Evolutionary conservation across 129 eudicot species (phyloP).

Genomic region (Chrysanthemum makinoi): DNA sequence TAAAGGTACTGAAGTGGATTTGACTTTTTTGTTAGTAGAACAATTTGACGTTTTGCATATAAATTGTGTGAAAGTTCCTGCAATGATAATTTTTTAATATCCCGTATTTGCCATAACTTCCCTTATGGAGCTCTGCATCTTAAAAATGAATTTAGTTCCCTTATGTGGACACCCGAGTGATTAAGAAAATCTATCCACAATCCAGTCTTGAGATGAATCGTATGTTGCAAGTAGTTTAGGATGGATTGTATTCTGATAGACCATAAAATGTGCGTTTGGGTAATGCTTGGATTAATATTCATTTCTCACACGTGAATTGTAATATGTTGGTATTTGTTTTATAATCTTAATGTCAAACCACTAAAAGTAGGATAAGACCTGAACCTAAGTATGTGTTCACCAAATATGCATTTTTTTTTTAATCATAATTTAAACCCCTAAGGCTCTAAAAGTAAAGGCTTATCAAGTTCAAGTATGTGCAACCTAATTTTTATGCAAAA

Average conservation of each 20-base stretch:
- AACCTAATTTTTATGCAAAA: background rate
- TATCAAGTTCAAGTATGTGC: background rate
- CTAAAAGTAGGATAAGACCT: too few relatives aligned
- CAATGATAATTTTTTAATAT: background rate
- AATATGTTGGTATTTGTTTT: background rate
- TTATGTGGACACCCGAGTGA: background rate
- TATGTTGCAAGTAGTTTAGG: background rate
- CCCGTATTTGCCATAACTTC: conserved; percentile 7
- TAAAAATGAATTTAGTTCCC: background rate
- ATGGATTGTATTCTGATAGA: background rate
- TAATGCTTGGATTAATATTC: background rate
- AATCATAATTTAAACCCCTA: too few relatives aligned
- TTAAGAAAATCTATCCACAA: conserved; percentile 5
- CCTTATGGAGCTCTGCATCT: background rate
- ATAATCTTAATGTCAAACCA: too few relatives aligned
- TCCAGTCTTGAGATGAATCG: background rate
- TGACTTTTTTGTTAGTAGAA: conserved; percentile 9
- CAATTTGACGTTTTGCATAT: background rate
- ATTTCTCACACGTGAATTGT: background rate
- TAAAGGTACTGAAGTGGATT: conserved; percentile 45
- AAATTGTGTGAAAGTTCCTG: conserved; percentile 5
- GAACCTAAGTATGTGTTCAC: too few relatives aligned
- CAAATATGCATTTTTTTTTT: too few relatives aligned
- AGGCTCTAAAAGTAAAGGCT: background rate
- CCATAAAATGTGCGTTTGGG: conserved; percentile 4